These are phyloP conservation scores for Trametes polyzona DNA, from an alignment of 1,284 basidiomycete species.

Conservation along the genomic window DNA sequence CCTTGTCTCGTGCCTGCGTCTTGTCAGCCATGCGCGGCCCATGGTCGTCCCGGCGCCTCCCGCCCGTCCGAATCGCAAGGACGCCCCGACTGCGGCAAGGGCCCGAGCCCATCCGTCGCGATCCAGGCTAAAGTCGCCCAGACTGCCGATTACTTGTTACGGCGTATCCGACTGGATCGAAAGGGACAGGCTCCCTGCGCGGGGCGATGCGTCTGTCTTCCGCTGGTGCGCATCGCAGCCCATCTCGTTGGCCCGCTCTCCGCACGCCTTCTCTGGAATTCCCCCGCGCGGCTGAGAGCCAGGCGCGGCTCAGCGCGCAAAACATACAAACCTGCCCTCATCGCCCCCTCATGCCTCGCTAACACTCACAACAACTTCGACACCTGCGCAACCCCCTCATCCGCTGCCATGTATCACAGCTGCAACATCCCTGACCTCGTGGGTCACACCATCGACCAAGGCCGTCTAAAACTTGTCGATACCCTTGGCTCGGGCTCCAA, in stretches of 20 bases:
- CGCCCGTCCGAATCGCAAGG: slow-evolving; percentile 12
- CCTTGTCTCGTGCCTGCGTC: neutral
- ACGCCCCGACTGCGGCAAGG: neutral
- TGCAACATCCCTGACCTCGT: slow-evolving; percentile 35
- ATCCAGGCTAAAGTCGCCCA: slow-evolving; percentile 1
- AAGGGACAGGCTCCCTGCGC: neutral
- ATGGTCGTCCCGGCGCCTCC: neutral
- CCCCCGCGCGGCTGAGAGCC: slow-evolving; percentile 1
- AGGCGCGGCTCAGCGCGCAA: neutral
- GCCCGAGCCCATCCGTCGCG: neutral
- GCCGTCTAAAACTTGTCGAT: slow-evolving; percentile 78
- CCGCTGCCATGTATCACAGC: slow-evolving; percentile 20
- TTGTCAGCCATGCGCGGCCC: slow-evolving; percentile 1
- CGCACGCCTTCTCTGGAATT: slow-evolving; percentile 1
- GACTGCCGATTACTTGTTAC: neutral
- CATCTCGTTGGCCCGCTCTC: slow-evolving; percentile 14
- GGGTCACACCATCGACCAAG: slow-evolving; percentile 74
- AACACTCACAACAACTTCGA: neutral
- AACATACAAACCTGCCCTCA: neutral
- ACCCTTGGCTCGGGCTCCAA: slow-evolving; percentile 91
- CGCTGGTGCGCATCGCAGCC: slow-evolving; percentile 4
- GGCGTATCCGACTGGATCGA: slow-evolving; percentile 10
- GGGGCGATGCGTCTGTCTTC: slow-evolving; percentile 13
- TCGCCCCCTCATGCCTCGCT: neutral
- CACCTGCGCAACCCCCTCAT: neutral